These are phyloP conservation scores for Alternaria rosae DNA, from an alignment of 2,329 filamentous ascomycete genomes.

Conservation along the genomic window DNA sequence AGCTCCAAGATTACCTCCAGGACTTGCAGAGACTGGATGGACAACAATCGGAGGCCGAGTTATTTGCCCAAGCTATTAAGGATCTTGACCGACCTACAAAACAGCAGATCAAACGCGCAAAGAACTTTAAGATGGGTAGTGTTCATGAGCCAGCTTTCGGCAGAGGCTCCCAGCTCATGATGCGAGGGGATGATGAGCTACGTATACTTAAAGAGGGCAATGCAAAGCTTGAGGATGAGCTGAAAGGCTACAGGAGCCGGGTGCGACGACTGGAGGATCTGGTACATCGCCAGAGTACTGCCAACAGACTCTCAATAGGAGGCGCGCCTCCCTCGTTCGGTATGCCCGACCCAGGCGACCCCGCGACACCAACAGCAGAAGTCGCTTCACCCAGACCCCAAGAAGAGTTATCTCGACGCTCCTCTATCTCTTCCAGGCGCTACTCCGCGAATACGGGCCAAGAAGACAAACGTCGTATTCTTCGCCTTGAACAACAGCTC, in stretches of 20 bases:
- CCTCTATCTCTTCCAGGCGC: slow-evolving; percentile 67
- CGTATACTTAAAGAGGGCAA: slow-evolving; percentile 58
- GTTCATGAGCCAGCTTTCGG: slow-evolving; percentile 89
- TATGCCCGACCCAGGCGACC: slow-evolving; percentile 44
- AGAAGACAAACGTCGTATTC: slow-evolving; percentile 67
- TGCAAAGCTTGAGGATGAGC: slow-evolving; percentile 65
- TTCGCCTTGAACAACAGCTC: slow-evolving; percentile 79
- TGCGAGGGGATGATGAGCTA: slow-evolving; percentile 87
- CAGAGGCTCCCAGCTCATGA: slow-evolving; percentile 77
- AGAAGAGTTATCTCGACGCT: slow-evolving; percentile 63
- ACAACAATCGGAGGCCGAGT: slow-evolving; percentile 71
- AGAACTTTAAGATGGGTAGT: slow-evolving; percentile 96
- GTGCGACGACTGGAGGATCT: slow-evolving; percentile 91
- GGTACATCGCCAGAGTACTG: slow-evolving; percentile 78
- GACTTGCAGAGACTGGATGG: slow-evolving; percentile 70
- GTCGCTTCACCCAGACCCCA: slow-evolving; percentile 43
- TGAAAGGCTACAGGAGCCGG: slow-evolving; percentile 92
- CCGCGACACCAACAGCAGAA: slow-evolving; percentile 48
- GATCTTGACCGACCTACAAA: slow-evolving; percentile 84
- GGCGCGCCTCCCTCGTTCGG: slow-evolving; percentile 52
- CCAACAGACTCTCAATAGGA: slow-evolving; percentile 61
- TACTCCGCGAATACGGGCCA: slow-evolving; percentile 68
- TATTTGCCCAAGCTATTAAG: slow-evolving; percentile 77
- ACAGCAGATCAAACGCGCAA: slow-evolving; percentile 84
- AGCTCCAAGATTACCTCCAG: slow-evolving; percentile 77